Evolutionary conservation across 129 eudicot genomes (phyloP).

Genomic region (Scalesia atractyloides): DNA sequence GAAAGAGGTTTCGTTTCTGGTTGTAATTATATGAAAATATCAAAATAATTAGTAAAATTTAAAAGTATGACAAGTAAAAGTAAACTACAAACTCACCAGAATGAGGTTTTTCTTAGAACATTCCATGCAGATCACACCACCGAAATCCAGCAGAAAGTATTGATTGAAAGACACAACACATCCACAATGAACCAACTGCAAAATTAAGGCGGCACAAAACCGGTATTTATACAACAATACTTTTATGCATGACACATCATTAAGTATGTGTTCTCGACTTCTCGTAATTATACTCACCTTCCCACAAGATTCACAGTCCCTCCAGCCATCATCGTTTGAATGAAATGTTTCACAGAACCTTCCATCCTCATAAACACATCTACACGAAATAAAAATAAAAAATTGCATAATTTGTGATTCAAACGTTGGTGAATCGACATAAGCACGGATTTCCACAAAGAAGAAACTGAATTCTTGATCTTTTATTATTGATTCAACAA

Average conservation of each 20-base stretch:
- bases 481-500: background rate
- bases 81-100: constrained; percentile 39
- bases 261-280: background rate
- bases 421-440: background rate
- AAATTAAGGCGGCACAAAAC: background rate
- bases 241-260: background rate
- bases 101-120: constrained; percentile 64
- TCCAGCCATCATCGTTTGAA: constrained; percentile 75
- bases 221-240: background rate
- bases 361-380: constrained; percentile 70
- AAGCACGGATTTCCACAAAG: background rate
- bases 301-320: constrained; percentile 81
- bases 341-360: constrained; percentile 80
- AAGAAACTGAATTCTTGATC: background rate
- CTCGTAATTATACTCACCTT: constrained; percentile 43
- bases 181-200: constrained; percentile 83
- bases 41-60: constrained; percentile 7
- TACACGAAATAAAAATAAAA: constrained; percentile 22
- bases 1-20: constrained; percentile 1
- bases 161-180: constrained; percentile 70
- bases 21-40: constrained; percentile 6
- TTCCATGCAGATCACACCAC: constrained; percentile 75
- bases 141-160: constrained; percentile 69
- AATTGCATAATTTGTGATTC: background rate
- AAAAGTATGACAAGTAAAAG: background rate